Base-by-base conservation (phyloP, 306 rosid genomes). In the Lablab purpureus region DNA sequence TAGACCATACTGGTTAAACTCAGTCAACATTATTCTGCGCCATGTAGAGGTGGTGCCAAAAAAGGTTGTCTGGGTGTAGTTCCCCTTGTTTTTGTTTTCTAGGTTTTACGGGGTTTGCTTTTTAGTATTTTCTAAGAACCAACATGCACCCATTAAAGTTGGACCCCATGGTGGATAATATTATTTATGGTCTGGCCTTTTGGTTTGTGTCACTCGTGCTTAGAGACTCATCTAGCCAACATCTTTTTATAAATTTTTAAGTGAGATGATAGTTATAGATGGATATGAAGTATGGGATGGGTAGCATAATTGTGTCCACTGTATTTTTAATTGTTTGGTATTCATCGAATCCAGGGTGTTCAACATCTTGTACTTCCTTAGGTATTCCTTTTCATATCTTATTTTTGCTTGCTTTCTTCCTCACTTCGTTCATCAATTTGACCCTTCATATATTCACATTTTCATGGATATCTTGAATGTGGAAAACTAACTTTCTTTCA, bases 161-260 rank as follows among this genome's bases (percentile, higher is more conserved):
- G 67, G 67, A 54, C 19, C 12, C 30, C 6, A 15, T n/a, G 6
- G 43, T 71, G 6, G 45, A 70, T 50, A 62, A 10, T 32, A 30
- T 36, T 71, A 18, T 28, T 30, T 60, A 60, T n/a, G 37, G 15
- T 69, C 54, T 69, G 30, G 74, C 34, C 47, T 6, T 58, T 54
- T 15, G 21, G 65, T 54, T 64, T 51, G 76, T 54, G 49, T 46
- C 14, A 52, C 54, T 41, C 18, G 0, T 51, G 67, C 41, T 17
- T 30, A 41, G 68, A 47, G 27, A 78, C 51, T 41, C 40, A 6
- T 19, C 60, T 11, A 27, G n/a, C 30, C 34, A 45, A 13, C 83
- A 82, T 62, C 45, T 49, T 77, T 11, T 34, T 62, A 45, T 81
- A 51, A 74, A 11, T 6, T 43, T 81, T 17, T 49, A 19, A 8